Base-by-base conservation (phyloP, 208 protist genomes). In the Crithidia bombi region DNA sequence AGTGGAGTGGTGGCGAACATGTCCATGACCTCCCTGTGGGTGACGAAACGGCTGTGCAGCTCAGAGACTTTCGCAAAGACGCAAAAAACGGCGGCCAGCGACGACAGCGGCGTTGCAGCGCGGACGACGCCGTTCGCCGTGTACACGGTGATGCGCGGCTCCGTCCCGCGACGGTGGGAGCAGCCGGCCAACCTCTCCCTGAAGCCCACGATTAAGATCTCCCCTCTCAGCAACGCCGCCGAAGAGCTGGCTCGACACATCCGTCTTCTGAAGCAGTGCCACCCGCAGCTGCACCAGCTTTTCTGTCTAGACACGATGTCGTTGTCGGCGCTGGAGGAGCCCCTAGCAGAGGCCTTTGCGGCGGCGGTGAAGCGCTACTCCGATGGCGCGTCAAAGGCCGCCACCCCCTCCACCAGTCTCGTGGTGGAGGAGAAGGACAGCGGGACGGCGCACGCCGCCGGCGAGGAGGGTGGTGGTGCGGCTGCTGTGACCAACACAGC, bases 1-100 rank as follows among this genome's bases (percentile, higher is more conserved):
- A 85, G 64, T 67, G 91, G 91, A n/a, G 83, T 92, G 17, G 67
- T 77, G 44, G 91, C 91, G 30, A 96, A 91, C 78, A 84, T 93
- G 72, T 82, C 83, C 7, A 70, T 91, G 39, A 82, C 85, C 10
- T 85, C 91, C 1, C 51, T 94, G 9, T 93, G 86, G 87, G 75
- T 91, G n/a, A 87, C 75, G 32, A 47, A 62, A 21, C 33, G 26
- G 14, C 10, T n/a, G 23, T 15, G 19, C 14, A 5, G 17, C 43
- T 32, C 47, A 17, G 52, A n/a, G n/a, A n/a, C n/a, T n/a, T n/a
- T n/a, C n/a, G n/a, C n/a, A n/a, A n/a, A n/a, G n/a, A n/a, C n/a
- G n/a, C n/a, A n/a, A n/a, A n/a, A n/a, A n/a, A n/a, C n/a, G n/a
- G n/a, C n/a, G n/a, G n/a, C n/a, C 17, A 21, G 32, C 15, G 6